phyloP scores from a whole-genome alignment of 2,329 filamentous ascomycete species.

The Pyricularia pennisetigena region DNA sequence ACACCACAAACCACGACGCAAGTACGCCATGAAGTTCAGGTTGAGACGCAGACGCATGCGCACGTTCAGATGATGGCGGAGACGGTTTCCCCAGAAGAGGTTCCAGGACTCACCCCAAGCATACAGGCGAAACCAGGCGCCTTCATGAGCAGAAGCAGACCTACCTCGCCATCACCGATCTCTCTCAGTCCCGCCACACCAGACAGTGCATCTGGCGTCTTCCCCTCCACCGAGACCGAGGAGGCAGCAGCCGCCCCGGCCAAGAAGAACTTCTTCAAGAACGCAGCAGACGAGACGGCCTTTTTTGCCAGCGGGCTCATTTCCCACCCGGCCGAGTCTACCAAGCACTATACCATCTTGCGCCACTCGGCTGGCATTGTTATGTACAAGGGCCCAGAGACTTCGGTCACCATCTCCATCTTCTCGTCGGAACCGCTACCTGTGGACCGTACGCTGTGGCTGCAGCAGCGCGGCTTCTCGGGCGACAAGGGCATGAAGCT shows the following conservation, averaged over 20 bases:
- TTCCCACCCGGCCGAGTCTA: conserved; percentile 52
- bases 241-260: not conserved
- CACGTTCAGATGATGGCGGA: not conserved
- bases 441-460: conserved; percentile 48
- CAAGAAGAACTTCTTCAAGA: conserved; percentile 28
- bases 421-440: conserved; percentile 51
- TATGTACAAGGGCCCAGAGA: conserved; percentile 56
- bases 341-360: conserved; percentile 55
- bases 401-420: conserved; percentile 53
- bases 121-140: not conserved
- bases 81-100: not conserved
- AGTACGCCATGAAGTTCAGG: not conserved
- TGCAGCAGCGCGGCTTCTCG: conserved; percentile 59
- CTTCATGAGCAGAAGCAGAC: conserved; percentile 3
- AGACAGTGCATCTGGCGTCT: not conserved
- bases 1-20: not conserved
- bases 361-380: conserved; percentile 55
- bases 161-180: conserved; percentile 1
- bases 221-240: not conserved
- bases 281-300: conserved; percentile 45
- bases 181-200: conserved; percentile 3
- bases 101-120: conserved; percentile 3
- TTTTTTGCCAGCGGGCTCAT: conserved; percentile 58
- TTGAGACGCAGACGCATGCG: not conserved
- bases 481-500: conserved; percentile 59